Conservation (phyloP, 2,329 filamentous ascomycete genomes). For the Hypoxylon sp. region DNA sequence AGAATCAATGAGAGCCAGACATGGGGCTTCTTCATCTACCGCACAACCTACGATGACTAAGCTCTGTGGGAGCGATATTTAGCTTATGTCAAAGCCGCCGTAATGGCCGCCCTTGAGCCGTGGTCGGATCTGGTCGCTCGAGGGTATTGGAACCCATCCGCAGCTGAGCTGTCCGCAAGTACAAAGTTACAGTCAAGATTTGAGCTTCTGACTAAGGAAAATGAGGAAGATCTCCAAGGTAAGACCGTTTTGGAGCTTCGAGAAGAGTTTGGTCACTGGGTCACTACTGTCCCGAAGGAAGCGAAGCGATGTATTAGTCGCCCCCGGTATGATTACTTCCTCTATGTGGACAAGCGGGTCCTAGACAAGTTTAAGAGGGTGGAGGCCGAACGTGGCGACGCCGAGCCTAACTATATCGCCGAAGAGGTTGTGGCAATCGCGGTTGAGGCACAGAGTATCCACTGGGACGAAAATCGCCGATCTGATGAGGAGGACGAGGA, state of each 20-base stretch:
- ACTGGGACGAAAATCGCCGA: not conserved
- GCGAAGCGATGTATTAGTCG: not conserved
- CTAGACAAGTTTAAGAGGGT: not conserved
- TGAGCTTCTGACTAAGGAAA: not conserved
- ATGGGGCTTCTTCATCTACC: not conserved
- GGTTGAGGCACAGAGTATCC: not conserved
- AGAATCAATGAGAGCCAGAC: not conserved
- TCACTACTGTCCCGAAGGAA: not conserved
- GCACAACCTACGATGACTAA: conserved; percentile 4
- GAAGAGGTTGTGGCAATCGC: conserved; percentile 2
- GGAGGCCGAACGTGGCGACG: not conserved
- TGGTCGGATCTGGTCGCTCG: not conserved
- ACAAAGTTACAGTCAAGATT: not conserved
- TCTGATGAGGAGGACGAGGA: not conserved
- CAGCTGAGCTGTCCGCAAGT: not conserved
- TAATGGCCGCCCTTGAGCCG: not conserved
- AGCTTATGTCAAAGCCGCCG: not conserved
- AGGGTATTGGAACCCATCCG: not conserved
- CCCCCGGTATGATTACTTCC: conserved; percentile 2
- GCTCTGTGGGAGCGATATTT: conserved; percentile 1
- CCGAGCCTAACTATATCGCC: not conserved
- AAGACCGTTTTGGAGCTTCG: not conserved
- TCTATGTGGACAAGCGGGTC: not conserved
- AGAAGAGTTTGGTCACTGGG: not conserved
- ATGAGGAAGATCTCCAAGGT: not conserved